phyloP scores from a whole-genome alignment of 116 monocot species.

The Dioscorea cayenensis region DNA sequence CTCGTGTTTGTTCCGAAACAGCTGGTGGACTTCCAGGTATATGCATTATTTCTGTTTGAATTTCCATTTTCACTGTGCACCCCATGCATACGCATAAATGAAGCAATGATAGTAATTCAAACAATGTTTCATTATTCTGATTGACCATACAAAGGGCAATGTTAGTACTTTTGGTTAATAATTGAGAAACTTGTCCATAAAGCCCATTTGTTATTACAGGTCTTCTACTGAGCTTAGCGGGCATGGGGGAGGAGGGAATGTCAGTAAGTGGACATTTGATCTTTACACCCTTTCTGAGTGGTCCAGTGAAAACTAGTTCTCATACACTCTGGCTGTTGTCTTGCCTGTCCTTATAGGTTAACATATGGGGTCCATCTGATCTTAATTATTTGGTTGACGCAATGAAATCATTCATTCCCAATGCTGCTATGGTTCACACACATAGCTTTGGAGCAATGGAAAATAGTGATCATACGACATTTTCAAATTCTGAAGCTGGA shows the following conservation, averaged over 20 bases:
- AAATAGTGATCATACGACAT: slow-evolving; percentile 14
- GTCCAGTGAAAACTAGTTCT: neutral
- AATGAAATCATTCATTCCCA: slow-evolving; percentile 91
- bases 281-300: neutral
- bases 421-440: slow-evolving; percentile 79
- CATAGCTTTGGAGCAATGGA: slow-evolving; percentile 69
- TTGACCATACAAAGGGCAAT: neutral
- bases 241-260: slow-evolving; percentile 96
- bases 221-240: slow-evolving; percentile 84
- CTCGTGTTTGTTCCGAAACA: slow-evolving; percentile 97
- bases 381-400: slow-evolving; percentile 80
- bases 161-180: neutral
- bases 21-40: slow-evolving; percentile 97
- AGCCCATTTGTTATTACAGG: slow-evolving; percentile 27
- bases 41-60: neutral
- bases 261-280: slow-evolving; percentile 46
- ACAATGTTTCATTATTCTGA: neutral
- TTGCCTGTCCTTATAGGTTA: slow-evolving; percentile 44
- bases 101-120: neutral
- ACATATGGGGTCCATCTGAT: slow-evolving; percentile 97
- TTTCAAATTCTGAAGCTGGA: slow-evolving; percentile 11
- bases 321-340: neutral
- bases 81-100: neutral
- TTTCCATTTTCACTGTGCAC: neutral
- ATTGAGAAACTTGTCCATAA: neutral